phyloP scores from a whole-genome alignment of 768 basidiomycete genomes.

The Tremella yokohamensis region DNA sequence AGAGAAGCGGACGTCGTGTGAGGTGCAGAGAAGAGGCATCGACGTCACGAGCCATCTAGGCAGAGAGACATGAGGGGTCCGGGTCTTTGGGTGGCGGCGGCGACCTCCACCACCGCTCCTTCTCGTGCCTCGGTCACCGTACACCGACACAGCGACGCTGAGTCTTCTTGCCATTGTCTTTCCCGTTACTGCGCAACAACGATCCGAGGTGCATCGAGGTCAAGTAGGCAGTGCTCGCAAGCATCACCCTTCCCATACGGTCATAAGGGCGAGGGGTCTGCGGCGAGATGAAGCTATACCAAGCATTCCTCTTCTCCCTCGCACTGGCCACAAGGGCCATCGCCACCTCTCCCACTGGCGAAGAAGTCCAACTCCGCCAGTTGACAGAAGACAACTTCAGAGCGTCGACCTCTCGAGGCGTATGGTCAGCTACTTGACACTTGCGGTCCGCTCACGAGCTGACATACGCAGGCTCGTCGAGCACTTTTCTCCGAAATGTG shows the following conservation, averaged over 20 bases:
- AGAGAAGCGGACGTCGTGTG: not conserved
- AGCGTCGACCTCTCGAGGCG: slow-evolving; percentile 34
- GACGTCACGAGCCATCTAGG: no score
- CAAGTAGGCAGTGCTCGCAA: no score
- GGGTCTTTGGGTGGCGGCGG: slow-evolving; percentile 4
- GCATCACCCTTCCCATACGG: no score
- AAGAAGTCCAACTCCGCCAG: slow-evolving; percentile 40
- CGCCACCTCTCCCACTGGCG: slow-evolving; percentile 11
- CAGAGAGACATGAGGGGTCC: not conserved
- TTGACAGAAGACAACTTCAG: slow-evolving; percentile 50
- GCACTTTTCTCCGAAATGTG: slow-evolving; percentile 80
- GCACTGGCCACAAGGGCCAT: slow-evolving; percentile 11
- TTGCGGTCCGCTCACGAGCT: not conserved
- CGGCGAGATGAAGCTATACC: slow-evolving; percentile 1
- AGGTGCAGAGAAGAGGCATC: not conserved
- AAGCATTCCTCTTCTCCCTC: slow-evolving; percentile 16
- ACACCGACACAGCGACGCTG: no score
- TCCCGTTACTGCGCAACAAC: no score
- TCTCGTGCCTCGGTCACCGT: no score
- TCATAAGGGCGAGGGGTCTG: no score
- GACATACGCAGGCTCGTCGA: slow-evolving; percentile 65
- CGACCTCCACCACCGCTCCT: not conserved
- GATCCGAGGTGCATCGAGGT: no score
- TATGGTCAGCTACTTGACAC: slow-evolving; percentile 45
- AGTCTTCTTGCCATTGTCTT: no score